Percentiles rank a stretch among this genome's conserved stretches.
These are phyloP conservation scores for Colletotrichum higginsianum DNA, from an alignment of 2,329 filamentous ascomycete species.

Conservation along the genomic window DNA sequence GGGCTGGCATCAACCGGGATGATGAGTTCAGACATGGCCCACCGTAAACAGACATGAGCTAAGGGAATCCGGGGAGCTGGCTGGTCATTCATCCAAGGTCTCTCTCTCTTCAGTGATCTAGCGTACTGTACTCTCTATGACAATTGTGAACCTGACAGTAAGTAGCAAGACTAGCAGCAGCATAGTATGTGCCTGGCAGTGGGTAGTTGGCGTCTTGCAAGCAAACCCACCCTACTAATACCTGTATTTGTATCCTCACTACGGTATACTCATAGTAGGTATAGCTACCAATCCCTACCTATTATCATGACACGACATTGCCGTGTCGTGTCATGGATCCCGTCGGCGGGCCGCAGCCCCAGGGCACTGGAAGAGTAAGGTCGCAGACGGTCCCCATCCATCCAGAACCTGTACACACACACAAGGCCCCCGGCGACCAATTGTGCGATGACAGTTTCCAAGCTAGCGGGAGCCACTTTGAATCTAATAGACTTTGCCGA, in stretches of 20 bases:
- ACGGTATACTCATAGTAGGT: no score
- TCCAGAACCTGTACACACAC: background rate
- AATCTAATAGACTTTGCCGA: constrained; percentile 30
- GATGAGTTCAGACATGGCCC: constrained; percentile 5
- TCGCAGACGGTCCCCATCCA: constrained; percentile 6
- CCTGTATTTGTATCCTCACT: no score
- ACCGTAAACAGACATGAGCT: constrained; percentile 19
- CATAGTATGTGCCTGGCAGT: no score
- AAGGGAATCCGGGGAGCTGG: constrained; percentile 32
- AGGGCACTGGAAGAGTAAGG: constrained; percentile 36
- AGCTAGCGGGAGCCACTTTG: constrained; percentile 10
- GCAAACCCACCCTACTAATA: no score
- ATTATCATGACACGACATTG: no score
- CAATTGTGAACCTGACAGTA: no score
- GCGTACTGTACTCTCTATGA: no score
- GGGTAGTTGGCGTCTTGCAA: background rate
- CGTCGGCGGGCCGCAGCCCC: constrained; percentile 22
- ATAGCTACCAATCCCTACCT: no score
- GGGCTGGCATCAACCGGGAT: constrained; percentile 1
- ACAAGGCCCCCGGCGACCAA: constrained; percentile 2
- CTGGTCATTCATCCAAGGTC: background rate
- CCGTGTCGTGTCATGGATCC: no score
- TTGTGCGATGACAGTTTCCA: constrained; percentile 25
- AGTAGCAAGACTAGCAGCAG: no score
- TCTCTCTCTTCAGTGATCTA: no score